Base-by-base conservation (phyloP, 495 filamentous ascomycete genomes). In the Paragyromitra xinjiangensis region DNA sequence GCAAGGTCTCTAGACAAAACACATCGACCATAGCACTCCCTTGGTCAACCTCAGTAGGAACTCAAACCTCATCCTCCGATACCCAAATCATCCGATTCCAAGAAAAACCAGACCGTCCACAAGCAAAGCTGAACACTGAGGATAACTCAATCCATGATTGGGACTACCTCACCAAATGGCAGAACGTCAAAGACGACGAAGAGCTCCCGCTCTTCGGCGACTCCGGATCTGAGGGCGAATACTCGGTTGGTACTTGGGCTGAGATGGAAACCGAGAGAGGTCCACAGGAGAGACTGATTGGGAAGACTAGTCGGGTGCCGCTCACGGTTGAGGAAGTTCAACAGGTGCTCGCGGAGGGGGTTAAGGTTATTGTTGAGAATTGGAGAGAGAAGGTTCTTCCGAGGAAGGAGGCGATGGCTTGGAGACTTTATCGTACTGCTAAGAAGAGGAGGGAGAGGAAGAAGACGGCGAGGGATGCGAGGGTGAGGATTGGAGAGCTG, bases 191-290 rank as follows among this genome's bases (percentile, higher is more conserved):
- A 9, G 81, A 83, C 34, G 88, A 90, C 12, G 84, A 89, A 12
- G 71, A 87, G 19, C 84, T 92, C 3, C 90, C 94, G 12, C 4
- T 87, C 0, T 91, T 89, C 77, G 92, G 91, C 34, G 90, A 95
- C 0, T 95, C 89, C 0, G 86, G 84, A 3, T 87, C 86, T 9
- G 88, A 90, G 63, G 84, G 82, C 1, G 86, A 87, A 56, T 89
- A 85, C 61, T 87, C 90, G 59, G 75, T 85, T 11, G 85, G 87
- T 0, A 91, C 89, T 0, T 92, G 86, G 88, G 82, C 81, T 12
- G 93, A 94, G 76, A 90, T 91, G 9, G 83, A 89, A 55, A 83
- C 87, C 19, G 91, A 94, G 75, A 80, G 80, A 4, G 61, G 64
- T 4, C 51, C 68, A n/a, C 51, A 75, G 34, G 63, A 73, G 63